Evolutionary conservation across 2,329 filamentous ascomycete genomes (phyloP).

Genomic region (Ilyonectria mors-panacis): DNA sequence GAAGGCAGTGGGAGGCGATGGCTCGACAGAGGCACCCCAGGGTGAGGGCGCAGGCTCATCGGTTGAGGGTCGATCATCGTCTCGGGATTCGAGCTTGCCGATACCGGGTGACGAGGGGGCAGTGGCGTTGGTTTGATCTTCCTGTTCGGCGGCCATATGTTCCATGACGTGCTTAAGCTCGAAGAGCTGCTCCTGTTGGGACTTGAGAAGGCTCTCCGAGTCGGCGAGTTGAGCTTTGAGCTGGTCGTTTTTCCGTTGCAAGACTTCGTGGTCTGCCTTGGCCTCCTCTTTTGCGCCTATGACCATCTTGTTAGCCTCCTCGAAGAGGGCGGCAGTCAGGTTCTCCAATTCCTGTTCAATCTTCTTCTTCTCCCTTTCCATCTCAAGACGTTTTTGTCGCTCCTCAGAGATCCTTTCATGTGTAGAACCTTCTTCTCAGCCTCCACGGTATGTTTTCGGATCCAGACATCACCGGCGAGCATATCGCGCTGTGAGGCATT

Average conservation of each 20-base stretch:
- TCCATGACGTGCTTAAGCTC: conserved; percentile 96
- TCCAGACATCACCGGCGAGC: conserved; percentile 80
- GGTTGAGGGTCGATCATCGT: conserved; percentile 56
- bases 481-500: conserved; percentile 80
- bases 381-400: conserved; percentile 72
- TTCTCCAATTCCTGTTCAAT: conserved; percentile 95
- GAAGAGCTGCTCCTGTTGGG: conserved; percentile 92
- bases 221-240: conserved; percentile 88
- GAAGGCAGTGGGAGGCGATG: conserved; percentile 77
- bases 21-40: conserved; percentile 56
- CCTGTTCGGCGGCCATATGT: conserved; percentile 80
- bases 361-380: conserved; percentile 85
- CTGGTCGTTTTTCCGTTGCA: conserved; percentile 90
- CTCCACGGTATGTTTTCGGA: conserved; percentile 82
- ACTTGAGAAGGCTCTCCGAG: conserved; percentile 86
- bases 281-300: conserved; percentile 89
- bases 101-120: conserved; percentile 86
- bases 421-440: conserved; percentile 75
- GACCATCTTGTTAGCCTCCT: conserved; percentile 99
- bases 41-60: conserved; percentile 55
- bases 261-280: conserved; percentile 83
- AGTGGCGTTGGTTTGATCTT: conserved; percentile 80
- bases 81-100: conserved; percentile 75
- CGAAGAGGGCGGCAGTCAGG: conserved; percentile 92
- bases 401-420: conserved; percentile 75